Evolutionary conservation across 1,139 yeast species (phyloP).

Genomic region (Hyphopichia khmerensis): DNA sequence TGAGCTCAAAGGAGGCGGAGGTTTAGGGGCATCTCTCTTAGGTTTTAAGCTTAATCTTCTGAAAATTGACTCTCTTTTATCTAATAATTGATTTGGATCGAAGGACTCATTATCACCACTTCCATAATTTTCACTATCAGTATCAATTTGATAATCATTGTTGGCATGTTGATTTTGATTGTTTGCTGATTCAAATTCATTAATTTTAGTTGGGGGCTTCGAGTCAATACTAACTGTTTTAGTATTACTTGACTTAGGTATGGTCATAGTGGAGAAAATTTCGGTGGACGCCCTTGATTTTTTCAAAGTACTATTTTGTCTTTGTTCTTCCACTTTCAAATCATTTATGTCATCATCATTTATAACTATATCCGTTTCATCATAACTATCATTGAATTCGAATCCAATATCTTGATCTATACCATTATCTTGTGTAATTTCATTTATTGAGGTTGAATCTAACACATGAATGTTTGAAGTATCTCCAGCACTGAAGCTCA

Average conservation of each 20-base stretch:
- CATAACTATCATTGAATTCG: conserved; percentile 3
- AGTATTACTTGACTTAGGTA: conserved; percentile 6
- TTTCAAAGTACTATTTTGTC: conserved; percentile 9
- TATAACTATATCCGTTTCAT: conserved; percentile 2
- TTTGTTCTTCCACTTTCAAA: neutral
- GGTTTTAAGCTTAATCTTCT: conserved; percentile 39
- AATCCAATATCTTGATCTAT: neutral
- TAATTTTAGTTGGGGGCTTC: neutral
- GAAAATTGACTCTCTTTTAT: conserved; percentile 17
- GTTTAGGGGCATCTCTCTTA: conserved; percentile 45
- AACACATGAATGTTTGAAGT: conserved; percentile 11
- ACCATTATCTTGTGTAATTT: conserved; percentile 7
- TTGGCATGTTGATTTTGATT: neutral
- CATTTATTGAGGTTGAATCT: conserved; percentile 18
- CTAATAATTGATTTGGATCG: neutral
- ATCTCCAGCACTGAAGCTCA: conserved; percentile 10
- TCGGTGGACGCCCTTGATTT: conserved; percentile 26
- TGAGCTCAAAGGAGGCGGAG: conserved; percentile 20
- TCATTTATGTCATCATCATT: conserved; percentile 7
- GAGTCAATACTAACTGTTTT: conserved; percentile 3
- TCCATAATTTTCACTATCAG: conserved; percentile 3
- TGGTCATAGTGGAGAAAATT: conserved; percentile 24
- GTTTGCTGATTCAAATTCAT: neutral
- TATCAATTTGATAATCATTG: conserved; percentile 1
- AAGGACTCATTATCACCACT: conserved; percentile 5